Base-by-base conservation (phyloP, 331 rosid species). In the Rhamnella rubrinervis region DNA sequence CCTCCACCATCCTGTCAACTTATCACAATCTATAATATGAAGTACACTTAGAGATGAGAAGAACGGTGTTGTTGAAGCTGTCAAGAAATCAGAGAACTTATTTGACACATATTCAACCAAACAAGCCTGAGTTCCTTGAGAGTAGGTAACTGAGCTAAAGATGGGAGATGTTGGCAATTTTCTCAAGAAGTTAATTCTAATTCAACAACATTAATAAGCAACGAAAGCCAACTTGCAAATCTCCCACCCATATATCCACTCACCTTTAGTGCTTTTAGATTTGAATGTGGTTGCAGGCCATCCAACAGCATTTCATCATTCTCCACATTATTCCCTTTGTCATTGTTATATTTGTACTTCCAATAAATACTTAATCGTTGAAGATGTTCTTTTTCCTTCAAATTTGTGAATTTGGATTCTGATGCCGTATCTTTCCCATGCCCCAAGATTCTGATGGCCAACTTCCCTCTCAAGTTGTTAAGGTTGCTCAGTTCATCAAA, bases 101-200 rank as follows among this genome's bases (percentile, higher is more conserved):
- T n/a, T 18, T 50, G 31, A 53, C 1, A 77, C 59, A 63, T 55
- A 63, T 40, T 76, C 62, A 69, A 46, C 6, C 19, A 0, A 0
- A 0, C 0, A 20, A 75, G 46, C 0, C 0, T 0, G 7, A 74
- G 31, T 35, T 0, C 58, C 66, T 37, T 56, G 19, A 76, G 61
- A 56, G n/a, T 11, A 44, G 46, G 55, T 0, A 57, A 28, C 1
- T 40, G 73, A 58, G 19, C 60, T 19, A 73, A 15, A 0, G 17
- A 17, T 0, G 76, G 67, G 40, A 70, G 68, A 65, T 49, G 46
- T 39, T 58, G 71, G 28, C 53, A 57, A 47, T 44, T 38, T 23
- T 0, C 0, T 20, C 63, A 70, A 0, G 0, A 0, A 1, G 0
- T 0, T 40, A 76, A 16, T 0, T 1, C 0, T 7, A 20, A 2